These are phyloP conservation scores for Tricholoma matsutake DNA, from an alignment of 768 basidiomycete species.

Conservation along the genomic window DNA sequence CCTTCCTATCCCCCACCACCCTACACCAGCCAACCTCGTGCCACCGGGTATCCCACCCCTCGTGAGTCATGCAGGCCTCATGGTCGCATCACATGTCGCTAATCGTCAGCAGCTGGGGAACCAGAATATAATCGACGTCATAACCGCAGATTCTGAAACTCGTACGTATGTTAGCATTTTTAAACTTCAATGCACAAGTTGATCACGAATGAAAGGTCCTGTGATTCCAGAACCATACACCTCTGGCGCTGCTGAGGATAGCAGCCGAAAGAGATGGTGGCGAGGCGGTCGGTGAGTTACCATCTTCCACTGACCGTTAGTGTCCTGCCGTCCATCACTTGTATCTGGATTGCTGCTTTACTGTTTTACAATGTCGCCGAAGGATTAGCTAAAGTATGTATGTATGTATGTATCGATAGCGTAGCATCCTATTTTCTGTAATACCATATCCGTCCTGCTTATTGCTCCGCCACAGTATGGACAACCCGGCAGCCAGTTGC, in stretches of 20 bases:
- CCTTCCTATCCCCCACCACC: slow-evolving; percentile 26
- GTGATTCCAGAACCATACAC: slow-evolving; percentile 13
- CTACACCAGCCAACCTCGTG: slow-evolving; percentile 14
- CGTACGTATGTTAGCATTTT: slow-evolving; percentile 7
- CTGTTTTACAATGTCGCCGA: background rate
- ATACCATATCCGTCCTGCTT: background rate
- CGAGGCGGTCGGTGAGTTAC: slow-evolving; percentile 4
- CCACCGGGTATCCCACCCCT: slow-evolving; percentile 7
- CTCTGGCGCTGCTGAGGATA: slow-evolving; percentile 12
- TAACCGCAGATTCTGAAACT: slow-evolving; percentile 11
- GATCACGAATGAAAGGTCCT: slow-evolving; percentile 8
- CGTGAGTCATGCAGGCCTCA: slow-evolving; percentile 16
- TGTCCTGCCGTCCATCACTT: background rate
- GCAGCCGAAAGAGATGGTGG: slow-evolving; percentile 16
- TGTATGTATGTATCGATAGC: background rate
- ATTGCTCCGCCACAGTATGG: background rate
- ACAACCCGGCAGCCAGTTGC: background rate
- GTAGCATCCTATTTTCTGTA: background rate
- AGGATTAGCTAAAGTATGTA: background rate
- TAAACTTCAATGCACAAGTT: slow-evolving; percentile 4
- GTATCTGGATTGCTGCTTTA: background rate
- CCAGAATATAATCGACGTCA: slow-evolving; percentile 10
- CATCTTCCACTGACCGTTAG: background rate
- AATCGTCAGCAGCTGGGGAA: slow-evolving; percentile 10
- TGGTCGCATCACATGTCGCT: background rate